Evolutionary conservation across 768 basidiomycete species (phyloP).

Genomic region (Podaxis mareebaensis): DNA sequence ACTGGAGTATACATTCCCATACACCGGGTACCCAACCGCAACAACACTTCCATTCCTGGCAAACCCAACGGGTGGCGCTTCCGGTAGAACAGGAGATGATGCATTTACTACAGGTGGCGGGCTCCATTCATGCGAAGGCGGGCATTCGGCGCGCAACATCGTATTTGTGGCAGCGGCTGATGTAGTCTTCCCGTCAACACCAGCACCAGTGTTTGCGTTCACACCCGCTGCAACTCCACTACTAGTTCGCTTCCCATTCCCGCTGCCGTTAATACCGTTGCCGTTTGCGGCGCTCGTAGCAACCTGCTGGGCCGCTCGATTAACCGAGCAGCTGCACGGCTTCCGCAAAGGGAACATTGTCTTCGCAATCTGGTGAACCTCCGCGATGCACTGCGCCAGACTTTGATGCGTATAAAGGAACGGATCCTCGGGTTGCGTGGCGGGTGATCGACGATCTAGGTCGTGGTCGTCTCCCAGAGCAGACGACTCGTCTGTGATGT

Average conservation of each 20-base stretch:
- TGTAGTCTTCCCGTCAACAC: neutral
- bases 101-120: conserved; percentile 36
- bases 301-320: neutral
- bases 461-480: conserved; percentile 22
- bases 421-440: conserved; percentile 20
- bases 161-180: neutral
- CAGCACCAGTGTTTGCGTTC: neutral
- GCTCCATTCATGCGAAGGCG: conserved; percentile 47
- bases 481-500: conserved; percentile 32
- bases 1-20: conserved; percentile 8
- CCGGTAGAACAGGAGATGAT: conserved; percentile 38
- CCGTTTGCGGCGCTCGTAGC: neutral
- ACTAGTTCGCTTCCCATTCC: neutral
- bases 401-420: conserved; percentile 42
- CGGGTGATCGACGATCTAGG: conserved; percentile 15
- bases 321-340: conserved; percentile 40
- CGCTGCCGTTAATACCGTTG: conserved; percentile 26
- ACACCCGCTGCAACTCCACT: neutral
- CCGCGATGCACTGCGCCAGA: conserved; percentile 47
- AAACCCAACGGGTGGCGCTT: conserved; percentile 21
- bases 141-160: conserved; percentile 14
- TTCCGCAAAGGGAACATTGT: conserved; percentile 44
- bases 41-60: conserved; percentile 3
- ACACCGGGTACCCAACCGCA: conserved; percentile 4
- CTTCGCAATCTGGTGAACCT: conserved; percentile 46